Evolutionary conservation across 78 protist genomes (phyloP).

Genomic region (Diacronema lutheri): DNA sequence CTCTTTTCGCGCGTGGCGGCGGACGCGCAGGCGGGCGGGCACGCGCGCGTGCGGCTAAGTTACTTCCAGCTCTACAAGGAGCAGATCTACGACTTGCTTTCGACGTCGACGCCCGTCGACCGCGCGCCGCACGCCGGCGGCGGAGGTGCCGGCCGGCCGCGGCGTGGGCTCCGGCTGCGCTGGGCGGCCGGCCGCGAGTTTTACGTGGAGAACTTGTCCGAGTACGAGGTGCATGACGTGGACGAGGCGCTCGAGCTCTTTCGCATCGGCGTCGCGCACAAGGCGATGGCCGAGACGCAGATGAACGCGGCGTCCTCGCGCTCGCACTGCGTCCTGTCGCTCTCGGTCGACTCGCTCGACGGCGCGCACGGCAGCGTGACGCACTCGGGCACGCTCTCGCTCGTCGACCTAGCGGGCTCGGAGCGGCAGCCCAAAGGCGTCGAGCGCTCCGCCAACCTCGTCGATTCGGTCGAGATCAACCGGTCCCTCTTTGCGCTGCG

Average conservation of each 20-base stretch:
- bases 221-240: slow-evolving; percentile 3
- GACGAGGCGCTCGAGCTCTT: not conserved
- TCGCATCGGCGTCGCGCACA: slow-evolving; percentile 9
- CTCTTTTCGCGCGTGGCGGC: too few species aligned
- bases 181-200: slow-evolving; percentile 2
- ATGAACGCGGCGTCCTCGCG: slow-evolving; percentile 72
- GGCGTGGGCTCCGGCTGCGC: slow-evolving; percentile 9
- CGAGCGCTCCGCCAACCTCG: not conserved
- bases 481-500: slow-evolving; percentile 51
- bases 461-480: slow-evolving; percentile 41
- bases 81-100: too few species aligned
- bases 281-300: slow-evolving; percentile 65
- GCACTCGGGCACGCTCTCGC: not conserved
- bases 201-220: slow-evolving; percentile 38
- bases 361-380: not conserved
- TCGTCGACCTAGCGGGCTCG: slow-evolving; percentile 59
- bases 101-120: too few species aligned
- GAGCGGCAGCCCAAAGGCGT: slow-evolving; percentile 11
- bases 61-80: too few species aligned
- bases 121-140: too few species aligned
- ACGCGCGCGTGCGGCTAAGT: too few species aligned
- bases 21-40: too few species aligned
- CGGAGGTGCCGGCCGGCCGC: too few species aligned
- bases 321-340: slow-evolving; percentile 69
- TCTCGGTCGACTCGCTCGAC: slow-evolving; percentile 22